A percentile compares a stretch with the other conserved stretches of the same genome.
These are phyloP conservation scores for Amphibolis antarctica DNA, from an alignment of 106 monocot species.

Conservation along the genomic window DNA sequence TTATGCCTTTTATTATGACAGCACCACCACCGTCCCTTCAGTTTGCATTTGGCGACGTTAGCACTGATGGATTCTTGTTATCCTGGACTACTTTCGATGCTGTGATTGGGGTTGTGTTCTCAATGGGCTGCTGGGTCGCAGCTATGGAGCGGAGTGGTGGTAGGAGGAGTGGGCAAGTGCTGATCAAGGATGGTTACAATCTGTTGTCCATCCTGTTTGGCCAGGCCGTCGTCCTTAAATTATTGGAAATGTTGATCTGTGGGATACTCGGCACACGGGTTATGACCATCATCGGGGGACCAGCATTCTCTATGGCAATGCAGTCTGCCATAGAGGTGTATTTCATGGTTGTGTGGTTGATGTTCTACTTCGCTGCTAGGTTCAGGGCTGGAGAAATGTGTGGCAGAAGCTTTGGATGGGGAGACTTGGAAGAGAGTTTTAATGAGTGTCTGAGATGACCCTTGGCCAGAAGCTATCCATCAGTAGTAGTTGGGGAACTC, in stretches of 20 bases:
- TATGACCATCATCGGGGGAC: slow-evolving; percentile 27
- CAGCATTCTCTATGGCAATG: slow-evolving; percentile 19
- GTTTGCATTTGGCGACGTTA: slow-evolving; percentile 3
- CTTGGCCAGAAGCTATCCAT: too few species aligned
- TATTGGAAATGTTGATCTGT: slow-evolving; percentile 37
- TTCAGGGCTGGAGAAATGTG: slow-evolving; percentile 31
- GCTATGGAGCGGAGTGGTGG: slow-evolving; percentile 25
- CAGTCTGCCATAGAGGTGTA: slow-evolving; percentile 51
- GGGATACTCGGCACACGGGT: slow-evolving; percentile 33
- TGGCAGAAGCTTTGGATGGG: slow-evolving; percentile 35
- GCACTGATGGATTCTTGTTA: slow-evolving; percentile 32
- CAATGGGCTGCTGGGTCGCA: slow-evolving; percentile 46
- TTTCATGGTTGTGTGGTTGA: slow-evolving; percentile 72
- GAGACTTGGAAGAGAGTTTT: slow-evolving; percentile 37
- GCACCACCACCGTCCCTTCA: slow-evolving; percentile 18
- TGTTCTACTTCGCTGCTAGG: slow-evolving; percentile 40
- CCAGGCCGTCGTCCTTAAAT: slow-evolving; percentile 34
- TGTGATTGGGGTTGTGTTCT: slow-evolving; percentile 23
- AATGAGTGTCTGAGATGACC: neutral
- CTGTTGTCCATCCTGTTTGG: slow-evolving; percentile 25
- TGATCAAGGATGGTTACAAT: slow-evolving; percentile 40
- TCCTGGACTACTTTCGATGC: slow-evolving; percentile 46
- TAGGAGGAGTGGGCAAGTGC: slow-evolving; percentile 32
- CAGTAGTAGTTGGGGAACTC: too few species aligned
- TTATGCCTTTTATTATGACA: slow-evolving; percentile 55